Percentiles rank a stretch among this genome's conserved stretches.
Conservation (phyloP, 2,329 filamentous ascomycete genomes). For the Fusarium sp. region DNA sequence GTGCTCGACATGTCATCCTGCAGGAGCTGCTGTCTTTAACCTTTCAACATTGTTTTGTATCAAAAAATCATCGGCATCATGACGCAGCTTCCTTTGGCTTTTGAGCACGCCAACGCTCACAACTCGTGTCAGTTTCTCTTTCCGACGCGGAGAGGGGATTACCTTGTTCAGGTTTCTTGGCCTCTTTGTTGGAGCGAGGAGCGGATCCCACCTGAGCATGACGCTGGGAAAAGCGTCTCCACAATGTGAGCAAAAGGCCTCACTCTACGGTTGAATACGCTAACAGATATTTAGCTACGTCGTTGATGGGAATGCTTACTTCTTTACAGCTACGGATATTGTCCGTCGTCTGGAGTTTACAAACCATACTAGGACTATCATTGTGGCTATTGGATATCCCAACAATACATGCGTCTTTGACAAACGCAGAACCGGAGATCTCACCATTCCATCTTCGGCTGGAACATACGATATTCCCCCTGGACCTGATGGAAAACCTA, state of each 20-base stretch:
- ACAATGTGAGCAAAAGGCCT: slow-evolving; percentile 43
- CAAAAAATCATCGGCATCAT: background rate
- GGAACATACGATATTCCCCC: slow-evolving; percentile 33
- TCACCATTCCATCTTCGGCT: slow-evolving; percentile 43
- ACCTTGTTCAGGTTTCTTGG: slow-evolving; percentile 46
- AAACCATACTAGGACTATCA: slow-evolving; percentile 40
- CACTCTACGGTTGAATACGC: background rate
- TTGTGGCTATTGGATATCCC: slow-evolving; percentile 51
- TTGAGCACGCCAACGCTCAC: slow-evolving; percentile 17
- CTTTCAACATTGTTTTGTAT: background rate
- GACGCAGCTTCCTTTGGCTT: slow-evolving; percentile 2
- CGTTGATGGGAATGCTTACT: slow-evolving; percentile 51
- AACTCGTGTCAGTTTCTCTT: slow-evolving; percentile 37
- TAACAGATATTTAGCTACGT: slow-evolving; percentile 41
- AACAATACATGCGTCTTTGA: slow-evolving; percentile 43
- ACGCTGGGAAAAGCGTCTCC: slow-evolving; percentile 28
- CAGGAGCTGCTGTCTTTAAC: background rate
- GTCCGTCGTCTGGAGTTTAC: slow-evolving; percentile 40
- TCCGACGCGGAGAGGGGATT: slow-evolving; percentile 38
- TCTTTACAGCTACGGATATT: slow-evolving; percentile 48
- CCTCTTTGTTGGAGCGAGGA: slow-evolving; percentile 43
- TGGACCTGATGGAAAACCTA: slow-evolving; percentile 36
- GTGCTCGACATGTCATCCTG: background rate
- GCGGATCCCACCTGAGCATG: slow-evolving; percentile 26
- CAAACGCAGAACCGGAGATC: slow-evolving; percentile 43